Evolutionary conservation across 441 rosid genomes (phyloP), one percentile per base, ranked within the genome.

Genomic region (Biscutella auriculata): DNA sequence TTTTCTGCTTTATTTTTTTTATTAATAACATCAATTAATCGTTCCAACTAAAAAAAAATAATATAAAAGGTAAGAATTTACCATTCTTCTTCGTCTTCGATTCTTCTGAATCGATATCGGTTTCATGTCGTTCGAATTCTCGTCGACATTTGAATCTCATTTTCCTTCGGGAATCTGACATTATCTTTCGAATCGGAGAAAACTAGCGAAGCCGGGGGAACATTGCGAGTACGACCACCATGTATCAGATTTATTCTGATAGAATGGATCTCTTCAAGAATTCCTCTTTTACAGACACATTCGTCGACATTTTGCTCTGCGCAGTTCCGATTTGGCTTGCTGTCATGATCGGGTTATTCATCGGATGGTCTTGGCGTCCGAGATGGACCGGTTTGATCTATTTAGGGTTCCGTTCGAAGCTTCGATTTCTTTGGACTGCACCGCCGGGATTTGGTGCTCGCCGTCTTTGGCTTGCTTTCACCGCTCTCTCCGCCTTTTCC

Each of bases 361-460:
- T 93, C 76, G 98, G 98, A 45, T 89, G 98, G 98, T 75, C 97
- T 8, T 93, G 98, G 98, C 81, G 98, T 26, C 98, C 98, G 0
- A 73, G 96, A 56, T 93, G 98, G 98, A 93, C 98, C 13, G 73
- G 96, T 4, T 76, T 93, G 76, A 67, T 93, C 26, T 93, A 81
- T 44, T 73, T 93, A 28, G 97, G 97, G 37, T 69, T 84, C 28
- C 85, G 96, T 17, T 73, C 87, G 57, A 84, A 82, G 78, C 80
- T 86, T 43, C 76, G 97, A 56, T 88, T 82, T 68, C 39, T 86
- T 2, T 83, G 93, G 89, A 80, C 94, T 13, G 88, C 83, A 8
- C 98, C 98, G 2, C 97, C 95, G 2, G 96, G 95, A 6, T 85
- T 93, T 66, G 98, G 98, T 1, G 98, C 97, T 36, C 88, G 91